Evolutionary conservation across 805 yeast genomes (phyloP).

Genomic region (Yarrowia bubula): DNA sequence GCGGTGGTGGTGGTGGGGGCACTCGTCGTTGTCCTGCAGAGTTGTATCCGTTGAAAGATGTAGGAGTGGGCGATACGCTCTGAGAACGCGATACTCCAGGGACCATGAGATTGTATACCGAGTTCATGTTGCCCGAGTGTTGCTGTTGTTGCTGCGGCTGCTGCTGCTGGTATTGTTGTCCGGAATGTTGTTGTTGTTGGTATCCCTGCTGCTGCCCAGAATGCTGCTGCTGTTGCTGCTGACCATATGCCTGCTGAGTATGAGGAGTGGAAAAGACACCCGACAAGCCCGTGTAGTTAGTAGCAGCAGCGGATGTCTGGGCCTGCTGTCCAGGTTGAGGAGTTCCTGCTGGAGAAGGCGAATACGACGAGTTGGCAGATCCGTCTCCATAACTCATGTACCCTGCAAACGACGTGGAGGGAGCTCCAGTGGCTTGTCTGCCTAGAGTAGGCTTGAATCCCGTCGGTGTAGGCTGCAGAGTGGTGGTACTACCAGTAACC

Average conservation of each 20-base stretch:
- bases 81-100: slow-evolving; percentile 18
- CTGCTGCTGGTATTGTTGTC: slow-evolving; percentile 32
- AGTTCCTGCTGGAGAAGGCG: slow-evolving; percentile 33
- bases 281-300: slow-evolving; percentile 19
- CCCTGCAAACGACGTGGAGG: slow-evolving; percentile 19
- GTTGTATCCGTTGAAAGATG: not conserved
- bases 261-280: slow-evolving; percentile 26
- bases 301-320: slow-evolving; percentile 28
- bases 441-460: not conserved
- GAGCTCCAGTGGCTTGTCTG: not conserved
- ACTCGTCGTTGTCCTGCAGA: slow-evolving; percentile 26
- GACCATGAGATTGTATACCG: slow-evolving; percentile 24
- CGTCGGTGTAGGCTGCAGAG: slow-evolving; percentile 3
- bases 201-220: slow-evolving; percentile 17
- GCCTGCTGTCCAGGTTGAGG: slow-evolving; percentile 31
- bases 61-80: slow-evolving; percentile 23
- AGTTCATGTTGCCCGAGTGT: not conserved
- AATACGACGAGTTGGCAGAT: slow-evolving; percentile 23
- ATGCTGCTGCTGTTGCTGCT: slow-evolving; percentile 28
- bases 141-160: slow-evolving; percentile 26
- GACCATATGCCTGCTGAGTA: slow-evolving; percentile 31
- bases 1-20: slow-evolving; percentile 34
- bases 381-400: slow-evolving; percentile 8
- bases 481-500: slow-evolving; percentile 3
- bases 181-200: slow-evolving; percentile 33